Evolutionary conservation across 2,329 filamentous ascomycete species (phyloP), one percentile per base, ranked within the genome.

Genomic region (Hortaea werneckii): DNA sequence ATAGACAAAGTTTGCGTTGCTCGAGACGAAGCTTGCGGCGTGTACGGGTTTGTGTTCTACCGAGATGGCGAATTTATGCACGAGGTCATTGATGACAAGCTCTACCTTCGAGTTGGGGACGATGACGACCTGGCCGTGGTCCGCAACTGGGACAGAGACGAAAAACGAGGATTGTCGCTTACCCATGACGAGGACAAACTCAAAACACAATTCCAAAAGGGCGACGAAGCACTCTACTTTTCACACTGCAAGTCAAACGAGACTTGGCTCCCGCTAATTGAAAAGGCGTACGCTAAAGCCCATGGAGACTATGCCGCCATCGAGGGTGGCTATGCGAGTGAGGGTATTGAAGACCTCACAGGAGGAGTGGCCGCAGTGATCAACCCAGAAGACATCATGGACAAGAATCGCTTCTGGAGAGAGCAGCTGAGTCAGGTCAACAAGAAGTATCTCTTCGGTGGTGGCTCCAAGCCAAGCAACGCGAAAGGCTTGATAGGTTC

Each of bases 51-150:
- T 54, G 85, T 92, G 8, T 90, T 92, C 59, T 79, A 85, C 64
- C 77, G 85, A 54, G 86, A 90, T 55, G 87, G 87, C 44, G 86
- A 92, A 65, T 95, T 87, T 88, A 85, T 90, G 46, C 87, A 88
- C 56, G 88, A 85, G 47, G 89, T 95, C 50, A 80, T 95, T 48
- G 88, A 95, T 59, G 88, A 95, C 65, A 94, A 94, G 66, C 74
- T 95, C 2, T 94, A 86, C 62, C 76, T 94, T 12, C 85, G 82
- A 49, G 86, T 85, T 1, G 83, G 86, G 4, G 83, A 85, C 59
- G 94, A 87, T 69, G 85, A 94, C 53, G 85, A 86, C 44, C 60
- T 69, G 30, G 82, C 80, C 1, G 44, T 61, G 4, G 54, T 61
- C 3, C 44, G 53, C 26, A 56, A 59, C 40, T 58, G 54, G 55